These are phyloP conservation scores for Polygonum aviculare DNA, from an alignment of 148 eudicot genomes.

Conservation along the genomic window DNA sequence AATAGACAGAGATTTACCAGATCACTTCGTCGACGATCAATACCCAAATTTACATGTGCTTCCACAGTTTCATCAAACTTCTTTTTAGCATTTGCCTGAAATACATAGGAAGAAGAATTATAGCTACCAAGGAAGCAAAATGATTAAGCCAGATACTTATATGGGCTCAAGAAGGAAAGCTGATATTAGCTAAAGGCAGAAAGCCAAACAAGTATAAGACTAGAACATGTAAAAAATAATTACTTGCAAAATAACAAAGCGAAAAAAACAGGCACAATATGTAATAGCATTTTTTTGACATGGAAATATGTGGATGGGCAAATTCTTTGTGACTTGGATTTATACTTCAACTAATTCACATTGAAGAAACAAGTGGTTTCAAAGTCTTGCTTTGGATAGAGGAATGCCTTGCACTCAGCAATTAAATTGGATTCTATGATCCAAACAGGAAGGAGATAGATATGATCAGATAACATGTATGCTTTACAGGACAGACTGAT, in stretches of 20 bases:
- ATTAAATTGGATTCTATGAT: not conserved
- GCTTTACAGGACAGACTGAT: not conserved
- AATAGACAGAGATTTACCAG: slow-evolving; percentile 39
- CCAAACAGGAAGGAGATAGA: not conserved
- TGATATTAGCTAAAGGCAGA: not conserved
- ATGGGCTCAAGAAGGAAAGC: not conserved
- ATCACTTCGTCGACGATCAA: slow-evolving; percentile 81
- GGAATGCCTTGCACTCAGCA: not conserved
- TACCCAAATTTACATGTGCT: slow-evolving; percentile 83
- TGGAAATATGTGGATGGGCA: not conserved
- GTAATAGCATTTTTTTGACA: not conserved
- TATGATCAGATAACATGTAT: not conserved
- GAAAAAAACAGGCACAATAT: not conserved
- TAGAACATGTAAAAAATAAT: not conserved
- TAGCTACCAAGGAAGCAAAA: not conserved
- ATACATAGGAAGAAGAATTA: not conserved
- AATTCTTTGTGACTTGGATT: not conserved
- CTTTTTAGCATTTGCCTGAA: slow-evolving; percentile 72
- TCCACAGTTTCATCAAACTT: slow-evolving; percentile 83
- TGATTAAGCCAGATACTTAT: not conserved
- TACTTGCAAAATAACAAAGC: not conserved
- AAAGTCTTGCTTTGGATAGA: not conserved
- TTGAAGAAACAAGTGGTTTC: not conserved
- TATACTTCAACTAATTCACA: not conserved
- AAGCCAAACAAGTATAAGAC: not conserved